Conservation (phyloP, 176 grass and related monocot species). For the Areca catechu region DNA sequence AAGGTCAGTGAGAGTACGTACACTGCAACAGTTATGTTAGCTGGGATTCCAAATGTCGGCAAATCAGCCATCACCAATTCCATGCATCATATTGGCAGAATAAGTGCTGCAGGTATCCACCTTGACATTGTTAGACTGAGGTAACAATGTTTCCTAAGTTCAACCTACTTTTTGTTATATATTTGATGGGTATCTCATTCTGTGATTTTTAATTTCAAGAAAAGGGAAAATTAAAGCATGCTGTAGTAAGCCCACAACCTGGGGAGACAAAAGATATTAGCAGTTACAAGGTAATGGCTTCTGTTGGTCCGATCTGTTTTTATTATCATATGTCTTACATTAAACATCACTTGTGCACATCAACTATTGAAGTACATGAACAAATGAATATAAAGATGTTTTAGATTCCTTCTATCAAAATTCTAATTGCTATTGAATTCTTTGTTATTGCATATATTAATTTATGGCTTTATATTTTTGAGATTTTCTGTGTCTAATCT, state of each 20-base stretch:
- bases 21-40: conserved; percentile 47
- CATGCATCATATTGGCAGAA: conserved; percentile 71
- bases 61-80: conserved; percentile 57
- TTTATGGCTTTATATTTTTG: too few relatives aligned
- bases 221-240: conserved; percentile 72
- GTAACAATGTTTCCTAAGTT: background rate
- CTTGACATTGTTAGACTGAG: background rate
- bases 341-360: too few relatives aligned
- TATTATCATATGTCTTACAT: background rate
- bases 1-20: conserved; percentile 38
- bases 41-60: conserved; percentile 73
- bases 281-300: conserved; percentile 55
- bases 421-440: too few relatives aligned
- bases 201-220: conserved; percentile 30
- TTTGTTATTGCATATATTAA: too few relatives aligned
- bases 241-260: conserved; percentile 52
- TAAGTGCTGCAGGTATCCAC: conserved; percentile 46
- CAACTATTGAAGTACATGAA: too few relatives aligned
- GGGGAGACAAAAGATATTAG: conserved; percentile 73
- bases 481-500: too few relatives aligned
- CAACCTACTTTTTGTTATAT: background rate
- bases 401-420: too few relatives aligned
- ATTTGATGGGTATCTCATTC: conserved; percentile 2
- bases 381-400: too few relatives aligned
- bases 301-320: background rate